Percentiles rank a stretch among this genome's conserved stretches.
Evolutionary conservation across 2,329 filamentous ascomycete genomes (phyloP).

Genomic region (Fusarium bulbicola): DNA sequence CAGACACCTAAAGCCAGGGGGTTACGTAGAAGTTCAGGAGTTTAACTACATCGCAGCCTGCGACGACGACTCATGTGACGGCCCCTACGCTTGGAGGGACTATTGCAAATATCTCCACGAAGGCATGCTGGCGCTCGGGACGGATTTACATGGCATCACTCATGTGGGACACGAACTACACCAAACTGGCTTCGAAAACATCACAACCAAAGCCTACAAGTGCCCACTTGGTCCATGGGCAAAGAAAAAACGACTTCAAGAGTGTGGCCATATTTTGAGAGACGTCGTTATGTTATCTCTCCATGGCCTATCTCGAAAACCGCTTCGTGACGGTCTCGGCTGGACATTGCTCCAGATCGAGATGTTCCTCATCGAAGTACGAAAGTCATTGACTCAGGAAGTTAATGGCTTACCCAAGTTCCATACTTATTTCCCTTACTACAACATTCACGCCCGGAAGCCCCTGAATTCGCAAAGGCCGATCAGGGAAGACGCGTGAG

Average conservation of each 20-base stretch:
- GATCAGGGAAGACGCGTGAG: background rate
- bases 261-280: conserved; percentile 57
- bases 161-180: conserved; percentile 48
- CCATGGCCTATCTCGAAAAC: conserved; percentile 49
- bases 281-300: conserved; percentile 54
- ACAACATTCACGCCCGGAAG: conserved; percentile 52
- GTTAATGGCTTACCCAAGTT: conserved; percentile 46
- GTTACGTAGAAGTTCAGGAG: conserved; percentile 61
- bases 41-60: conserved; percentile 52
- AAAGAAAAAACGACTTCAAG: conserved; percentile 51
- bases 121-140: conserved; percentile 54
- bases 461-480: conserved; percentile 35
- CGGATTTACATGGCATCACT: conserved; percentile 53
- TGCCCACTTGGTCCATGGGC: conserved; percentile 61
- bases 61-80: conserved; percentile 56
- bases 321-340: conserved; percentile 51
- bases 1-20: conserved; percentile 62
- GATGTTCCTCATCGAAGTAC: conserved; percentile 55
- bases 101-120: conserved; percentile 53
- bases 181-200: conserved; percentile 53
- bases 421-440: conserved; percentile 54
- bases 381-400: conserved; percentile 50
- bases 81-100: conserved; percentile 58
- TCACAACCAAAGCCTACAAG: conserved; percentile 55
- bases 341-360: conserved; percentile 55